These are phyloP conservation scores for Linum lewisii DNA, from an alignment of 345 rosid species.

Conservation along the genomic window DNA sequence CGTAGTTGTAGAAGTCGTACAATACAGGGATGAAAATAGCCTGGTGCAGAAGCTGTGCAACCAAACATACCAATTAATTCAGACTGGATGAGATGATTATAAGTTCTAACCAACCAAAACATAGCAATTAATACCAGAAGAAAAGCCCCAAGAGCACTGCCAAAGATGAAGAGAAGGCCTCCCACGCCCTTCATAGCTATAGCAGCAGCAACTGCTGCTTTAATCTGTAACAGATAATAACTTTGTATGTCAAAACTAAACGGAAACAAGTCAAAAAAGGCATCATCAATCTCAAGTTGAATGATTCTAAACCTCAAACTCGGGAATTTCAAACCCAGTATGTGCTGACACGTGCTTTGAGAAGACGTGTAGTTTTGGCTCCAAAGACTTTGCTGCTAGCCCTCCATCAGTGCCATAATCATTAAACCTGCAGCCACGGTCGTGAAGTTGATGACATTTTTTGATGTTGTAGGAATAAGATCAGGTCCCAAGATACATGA, in stretches of 20 bases:
- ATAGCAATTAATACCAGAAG: slow-evolving; percentile 41
- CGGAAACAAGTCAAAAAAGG: neutral
- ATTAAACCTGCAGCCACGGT: neutral
- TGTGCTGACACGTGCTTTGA: neutral
- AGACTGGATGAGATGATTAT: neutral
- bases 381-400: neutral
- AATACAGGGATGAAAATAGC: slow-evolving; percentile 14
- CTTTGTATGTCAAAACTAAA: neutral
- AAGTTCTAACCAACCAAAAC: neutral
- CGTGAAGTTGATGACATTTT: neutral
- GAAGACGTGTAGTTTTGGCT: neutral
- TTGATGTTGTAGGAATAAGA: neutral
- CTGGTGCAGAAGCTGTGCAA: slow-evolving; percentile 54
- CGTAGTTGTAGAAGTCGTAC: slow-evolving; percentile 66
- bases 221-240: slow-evolving; percentile 21
- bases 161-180: slow-evolving; percentile 53
- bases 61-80: slow-evolving; percentile 2
- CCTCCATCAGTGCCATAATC: slow-evolving; percentile 2
- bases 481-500: neutral
- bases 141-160: slow-evolving; percentile 61
- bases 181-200: slow-evolving; percentile 61
- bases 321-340: neutral
- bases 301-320: neutral
- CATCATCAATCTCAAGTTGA: neutral
- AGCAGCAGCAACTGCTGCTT: slow-evolving; percentile 36